Conservation (phyloP, 192 early-diverging fungal genomes). For the Coemansia reversa region DNA sequence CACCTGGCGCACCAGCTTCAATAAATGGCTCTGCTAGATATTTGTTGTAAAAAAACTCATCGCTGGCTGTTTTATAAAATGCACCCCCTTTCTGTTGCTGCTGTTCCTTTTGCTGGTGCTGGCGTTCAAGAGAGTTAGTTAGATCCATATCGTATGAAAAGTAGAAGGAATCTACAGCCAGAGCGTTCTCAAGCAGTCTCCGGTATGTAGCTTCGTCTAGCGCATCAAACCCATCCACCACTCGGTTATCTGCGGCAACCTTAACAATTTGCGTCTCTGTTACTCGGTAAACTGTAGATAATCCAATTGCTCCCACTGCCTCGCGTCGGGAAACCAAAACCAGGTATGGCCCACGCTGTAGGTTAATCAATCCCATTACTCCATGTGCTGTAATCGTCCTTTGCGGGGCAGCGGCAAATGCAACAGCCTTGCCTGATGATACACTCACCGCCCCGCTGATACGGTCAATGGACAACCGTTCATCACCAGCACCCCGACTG, state of each 20-base stretch:
- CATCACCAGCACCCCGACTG: constrained; percentile 31
- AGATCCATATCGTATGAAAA: constrained; percentile 88
- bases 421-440: constrained; percentile 7
- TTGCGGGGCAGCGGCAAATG: constrained; percentile 38
- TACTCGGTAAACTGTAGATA: constrained; percentile 43
- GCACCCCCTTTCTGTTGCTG: constrained; percentile 10
- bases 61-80: constrained; percentile 65
- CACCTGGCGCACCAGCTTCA: constrained; percentile 52
- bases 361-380: constrained; percentile 45
- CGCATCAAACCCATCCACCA: constrained; percentile 27
- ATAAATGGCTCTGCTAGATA: constrained; percentile 70
- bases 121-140: constrained; percentile 80
- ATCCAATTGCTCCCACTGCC: constrained; percentile 36
- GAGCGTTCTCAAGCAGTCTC: constrained; percentile 57
- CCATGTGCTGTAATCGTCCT: constrained; percentile 48
- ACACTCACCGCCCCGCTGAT: constrained; percentile 23
- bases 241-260: constrained; percentile 23
- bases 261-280: constrained; percentile 45
- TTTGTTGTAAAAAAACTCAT: constrained; percentile 94
- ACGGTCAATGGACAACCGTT: constrained; percentile 42
- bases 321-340: constrained; percentile 50
- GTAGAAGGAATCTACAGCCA: constrained; percentile 63
- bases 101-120: constrained; percentile 21
- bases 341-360: constrained; percentile 49
- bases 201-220: constrained; percentile 67